Evolutionary conservation across 2,329 filamentous ascomycete species (phyloP).

Genomic region (Ramularia collo-cygni): DNA sequence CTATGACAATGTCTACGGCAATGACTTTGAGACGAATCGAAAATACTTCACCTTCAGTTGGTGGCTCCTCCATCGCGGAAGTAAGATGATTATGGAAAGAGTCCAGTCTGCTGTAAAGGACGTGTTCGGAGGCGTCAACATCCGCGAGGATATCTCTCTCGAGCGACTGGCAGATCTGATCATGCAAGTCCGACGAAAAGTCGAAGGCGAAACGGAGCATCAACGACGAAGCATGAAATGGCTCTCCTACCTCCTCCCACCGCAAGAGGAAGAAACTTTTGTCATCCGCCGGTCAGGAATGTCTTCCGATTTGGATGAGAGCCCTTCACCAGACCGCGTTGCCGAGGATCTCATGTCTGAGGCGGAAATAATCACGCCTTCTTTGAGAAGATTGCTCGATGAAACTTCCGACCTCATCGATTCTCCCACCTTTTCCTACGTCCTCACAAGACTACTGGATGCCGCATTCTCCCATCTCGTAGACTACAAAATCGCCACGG

Average conservation of each 20-base stretch:
- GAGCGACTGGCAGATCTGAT: slow-evolving; percentile 73
- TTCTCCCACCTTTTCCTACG: slow-evolving; percentile 81
- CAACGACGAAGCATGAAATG: slow-evolving; percentile 62
- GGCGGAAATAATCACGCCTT: slow-evolving; percentile 43
- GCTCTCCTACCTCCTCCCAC: slow-evolving; percentile 78
- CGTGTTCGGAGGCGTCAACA: slow-evolving; percentile 82
- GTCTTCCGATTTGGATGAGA: slow-evolving; percentile 34
- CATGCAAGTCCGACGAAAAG: slow-evolving; percentile 71
- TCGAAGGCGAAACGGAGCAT: slow-evolving; percentile 67
- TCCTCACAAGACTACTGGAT: slow-evolving; percentile 80
- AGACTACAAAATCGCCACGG: slow-evolving; percentile 70
- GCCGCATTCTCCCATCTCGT: slow-evolving; percentile 78
- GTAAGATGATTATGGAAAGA: slow-evolving; percentile 71
- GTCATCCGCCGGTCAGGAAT: slow-evolving; percentile 85
- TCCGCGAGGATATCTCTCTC: slow-evolving; percentile 78
- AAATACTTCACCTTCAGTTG: slow-evolving; percentile 95
- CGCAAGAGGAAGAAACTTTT: slow-evolving; percentile 67
- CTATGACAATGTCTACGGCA: slow-evolving; percentile 72
- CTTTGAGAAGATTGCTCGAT: slow-evolving; percentile 78
- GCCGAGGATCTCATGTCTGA: slow-evolving; percentile 15
- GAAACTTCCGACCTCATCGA: slow-evolving; percentile 95
- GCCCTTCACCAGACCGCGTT: slow-evolving; percentile 18
- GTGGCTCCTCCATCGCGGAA: slow-evolving; percentile 92
- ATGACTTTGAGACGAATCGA: slow-evolving; percentile 92
- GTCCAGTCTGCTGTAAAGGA: slow-evolving; percentile 83